Conservation (phyloP, 2,329 filamentous ascomycete species). For the Fusarium paranaense region DNA sequence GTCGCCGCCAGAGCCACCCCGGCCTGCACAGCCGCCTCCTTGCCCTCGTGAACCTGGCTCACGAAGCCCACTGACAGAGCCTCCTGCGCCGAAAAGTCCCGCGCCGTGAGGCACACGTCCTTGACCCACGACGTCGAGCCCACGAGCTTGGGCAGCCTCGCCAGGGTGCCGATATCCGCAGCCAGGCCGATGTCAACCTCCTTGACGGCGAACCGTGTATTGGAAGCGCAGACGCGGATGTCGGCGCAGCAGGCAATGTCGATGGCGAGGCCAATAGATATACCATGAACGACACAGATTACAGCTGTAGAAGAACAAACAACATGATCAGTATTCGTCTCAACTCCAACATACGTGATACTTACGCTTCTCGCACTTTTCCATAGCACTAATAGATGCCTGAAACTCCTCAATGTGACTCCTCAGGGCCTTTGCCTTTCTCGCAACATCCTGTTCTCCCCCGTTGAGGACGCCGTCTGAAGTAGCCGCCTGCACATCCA, state of each 20-base stretch:
- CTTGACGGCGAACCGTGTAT: constrained; percentile 77
- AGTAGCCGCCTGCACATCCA: constrained; percentile 82
- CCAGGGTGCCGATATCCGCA: constrained; percentile 81
- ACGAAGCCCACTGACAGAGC: constrained; percentile 78
- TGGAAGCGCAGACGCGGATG: constrained; percentile 72
- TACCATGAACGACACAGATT: constrained; percentile 83
- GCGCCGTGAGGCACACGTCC: constrained; percentile 78
- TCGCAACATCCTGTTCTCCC: constrained; percentile 66
- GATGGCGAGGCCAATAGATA: constrained; percentile 81
- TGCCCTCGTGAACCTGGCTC: constrained; percentile 71
- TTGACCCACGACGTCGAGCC: constrained; percentile 81
- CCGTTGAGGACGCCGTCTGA: constrained; percentile 59
- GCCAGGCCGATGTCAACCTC: constrained; percentile 87
- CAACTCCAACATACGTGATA: constrained; percentile 28
- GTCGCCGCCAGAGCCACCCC: constrained; percentile 72
- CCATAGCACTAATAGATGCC: constrained; percentile 77
- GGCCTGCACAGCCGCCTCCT: constrained; percentile 71
- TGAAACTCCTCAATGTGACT: constrained; percentile 85
- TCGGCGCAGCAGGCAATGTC: constrained; percentile 79
- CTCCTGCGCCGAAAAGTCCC: constrained; percentile 76
- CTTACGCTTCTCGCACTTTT: constrained; percentile 89
- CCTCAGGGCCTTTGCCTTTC: constrained; percentile 71
- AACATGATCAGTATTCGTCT: constrained; percentile 26
- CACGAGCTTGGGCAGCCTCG: constrained; percentile 78
- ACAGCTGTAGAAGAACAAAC: constrained; percentile 67